Evolutionary conservation across 225 moss, liverwort and hornwort species (phyloP), one percentile per base, ranked within the genome.

Genomic region (Thuidium tamariscinum): DNA sequence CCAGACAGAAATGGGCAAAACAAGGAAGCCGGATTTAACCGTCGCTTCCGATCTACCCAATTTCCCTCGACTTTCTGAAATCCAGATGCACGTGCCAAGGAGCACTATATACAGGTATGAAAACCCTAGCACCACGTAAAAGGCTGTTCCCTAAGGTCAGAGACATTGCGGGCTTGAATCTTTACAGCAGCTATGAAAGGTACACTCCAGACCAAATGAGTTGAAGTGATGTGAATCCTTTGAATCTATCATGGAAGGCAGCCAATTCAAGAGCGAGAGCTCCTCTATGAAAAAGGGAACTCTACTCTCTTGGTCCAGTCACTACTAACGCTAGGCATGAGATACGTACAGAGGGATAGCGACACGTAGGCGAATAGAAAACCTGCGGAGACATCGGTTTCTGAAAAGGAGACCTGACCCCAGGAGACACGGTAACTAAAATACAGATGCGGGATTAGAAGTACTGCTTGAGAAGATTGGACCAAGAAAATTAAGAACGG

Each of bases 11-110:
- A 51, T 73, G 70, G 42, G 66, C 64, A 87, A 83, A 84, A 86
- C 84, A 60, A 82, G 68, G 90, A 86, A 90, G 91, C 91, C 90
- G 91, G 93, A 86, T 89, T 88, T 37, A 86, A 91, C 93, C 91
- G 90, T 91, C 85, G 93, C 93, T 87, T 80, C 90, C 59, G 69
- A 86, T 77, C 88, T 75, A 79, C 85, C 56, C 74, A 73, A 51
- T 73, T 56, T 87, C 77, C 64, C 84, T 81, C 57, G 49, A 65
- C 87, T 81, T 86, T 65, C 71, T 86, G 56, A 76, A 85, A 82
- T 75, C 60, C 69, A 87, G 49, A 86, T 79, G 80, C 83, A 67
- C 55, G 74, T 63, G 55, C 57, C 78, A 55, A 55, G 87, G 34
- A 91, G 83, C 76, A 80, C 87, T 89, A 90, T 91, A 56, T 91